Base-by-base conservation (phyloP, 371 early-diverging fungal genomes). In the Syncephalis fuscata region DNA sequence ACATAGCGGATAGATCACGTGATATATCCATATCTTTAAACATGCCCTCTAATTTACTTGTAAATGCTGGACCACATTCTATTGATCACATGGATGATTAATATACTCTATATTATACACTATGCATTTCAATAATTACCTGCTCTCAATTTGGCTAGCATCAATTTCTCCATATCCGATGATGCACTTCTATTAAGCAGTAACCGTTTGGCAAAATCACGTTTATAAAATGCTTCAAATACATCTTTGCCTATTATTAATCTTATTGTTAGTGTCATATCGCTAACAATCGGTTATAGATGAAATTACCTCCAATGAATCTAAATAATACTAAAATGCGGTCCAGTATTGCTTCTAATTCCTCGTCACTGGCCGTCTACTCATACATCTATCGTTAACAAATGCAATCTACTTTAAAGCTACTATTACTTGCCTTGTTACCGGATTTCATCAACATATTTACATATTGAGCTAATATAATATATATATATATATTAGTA, bases 181-280 rank as follows among this genome's bases (percentile, higher is more conserved):
- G 82, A 82, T 0, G 80, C 71, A 58, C 78, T 80, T 48, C 74
- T 79, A 42, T 74, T 72, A 36, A 84, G 62, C 10, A 95, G 57
- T 32, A 98, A 66, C 9, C 98, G 73, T 52, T 84, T 87, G 20
- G 95, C 86, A 45, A 98, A 62, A 50, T 82, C 83, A 9, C 81
- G 74, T 50, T 90, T 92, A 62, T 93, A 94, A 54, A 89, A 94
- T 1, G 83, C 87, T 58, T 95, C 95, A 61, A 98, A 98, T 14
- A 88, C 71, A 61, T 94, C 94, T 59, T 93, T 95, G 48, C 82
- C 65, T 59, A 11, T n/a, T n/a, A n/a, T n/a, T n/a, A n/a, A n/a
- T n/a, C n/a, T n/a, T n/a, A n/a, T n/a, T n/a, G n/a, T n/a, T n/a
- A n/a, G n/a, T n/a, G n/a, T n/a, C n/a, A n/a, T n/a, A n/a, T n/a